Evolutionary conservation across 257 asterid species (phyloP).

Genomic region (Gardenia jasminoides): DNA sequence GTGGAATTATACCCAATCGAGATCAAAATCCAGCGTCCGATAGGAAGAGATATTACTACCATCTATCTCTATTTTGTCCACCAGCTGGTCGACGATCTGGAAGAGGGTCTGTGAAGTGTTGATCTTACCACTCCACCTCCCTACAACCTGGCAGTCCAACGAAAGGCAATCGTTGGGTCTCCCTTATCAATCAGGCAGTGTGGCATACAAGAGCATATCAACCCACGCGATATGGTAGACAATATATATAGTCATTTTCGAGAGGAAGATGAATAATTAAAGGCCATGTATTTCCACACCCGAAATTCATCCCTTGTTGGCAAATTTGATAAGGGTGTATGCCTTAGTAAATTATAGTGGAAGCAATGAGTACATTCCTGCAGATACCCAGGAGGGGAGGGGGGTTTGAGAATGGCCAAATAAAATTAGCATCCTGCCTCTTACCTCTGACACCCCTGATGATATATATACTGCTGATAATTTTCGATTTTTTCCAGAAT

Average conservation of each 20-base stretch:
- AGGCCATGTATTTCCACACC: not conserved
- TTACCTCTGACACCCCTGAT: not conserved
- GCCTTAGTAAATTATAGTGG: not conserved
- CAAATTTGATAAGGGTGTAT: not conserved
- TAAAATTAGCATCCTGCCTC: not conserved
- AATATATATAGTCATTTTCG: not conserved
- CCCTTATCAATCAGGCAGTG: too few species aligned
- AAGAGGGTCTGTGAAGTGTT: slow-evolving; percentile 86
- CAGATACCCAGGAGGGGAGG: not conserved
- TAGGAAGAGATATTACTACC: slow-evolving; percentile 51
- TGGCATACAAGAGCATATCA: slow-evolving; percentile 90
- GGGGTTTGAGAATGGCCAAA: not conserved
- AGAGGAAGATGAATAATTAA: not conserved
- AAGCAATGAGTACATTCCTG: not conserved
- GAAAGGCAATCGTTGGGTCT: slow-evolving; percentile 78
- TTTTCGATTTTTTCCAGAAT: not conserved
- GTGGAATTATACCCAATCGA: slow-evolving; percentile 87
- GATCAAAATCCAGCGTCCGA: slow-evolving; percentile 85
- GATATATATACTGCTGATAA: not conserved
- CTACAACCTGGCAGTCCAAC: slow-evolving; percentile 88
- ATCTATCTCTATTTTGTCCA: slow-evolving; percentile 69
- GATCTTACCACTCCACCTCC: slow-evolving; percentile 98
- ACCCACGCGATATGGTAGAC: slow-evolving; percentile 41
- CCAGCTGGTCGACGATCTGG: slow-evolving; percentile 72
- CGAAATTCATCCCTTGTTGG: not conserved